phyloP scores from a whole-genome alignment of 768 basidiomycete species.

The Boletellus ananiceps region DNA sequence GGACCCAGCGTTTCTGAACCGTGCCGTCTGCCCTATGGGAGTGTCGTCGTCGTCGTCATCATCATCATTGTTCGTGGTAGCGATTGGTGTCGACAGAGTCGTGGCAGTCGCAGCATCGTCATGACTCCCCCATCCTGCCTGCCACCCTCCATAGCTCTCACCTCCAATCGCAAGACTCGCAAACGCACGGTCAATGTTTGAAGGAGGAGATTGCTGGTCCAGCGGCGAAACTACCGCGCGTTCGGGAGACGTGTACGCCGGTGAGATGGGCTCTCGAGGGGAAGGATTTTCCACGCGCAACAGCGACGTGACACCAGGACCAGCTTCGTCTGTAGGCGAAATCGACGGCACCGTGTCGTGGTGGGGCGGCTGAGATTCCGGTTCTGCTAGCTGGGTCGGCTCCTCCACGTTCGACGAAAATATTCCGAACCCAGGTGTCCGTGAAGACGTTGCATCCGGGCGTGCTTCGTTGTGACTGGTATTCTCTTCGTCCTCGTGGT shows the following conservation, averaged over 20 bases:
- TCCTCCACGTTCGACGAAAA: conserved; percentile 21
- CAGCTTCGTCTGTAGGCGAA: conserved; percentile 30
- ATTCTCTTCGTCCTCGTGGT: conserved; percentile 28
- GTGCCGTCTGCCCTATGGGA: conserved; percentile 50
- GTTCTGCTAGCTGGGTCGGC: conserved; percentile 10
- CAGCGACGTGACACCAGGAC: conserved; percentile 10
- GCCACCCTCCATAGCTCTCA: conserved; percentile 50
- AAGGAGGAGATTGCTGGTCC: conserved; percentile 21
- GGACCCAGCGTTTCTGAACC: conserved; percentile 28
- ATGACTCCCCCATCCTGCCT: conserved; percentile 41
- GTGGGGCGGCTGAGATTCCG: conserved; percentile 13
- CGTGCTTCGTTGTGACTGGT: conserved; percentile 11
- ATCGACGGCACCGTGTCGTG: conserved; percentile 31
- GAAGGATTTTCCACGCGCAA: conserved; percentile 13
- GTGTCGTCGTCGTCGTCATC: conserved; percentile 68
- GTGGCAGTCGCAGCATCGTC: conserved; percentile 20
- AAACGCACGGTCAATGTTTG: conserved; percentile 30
- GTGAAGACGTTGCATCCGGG: conserved; percentile 11
- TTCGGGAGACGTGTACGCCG: conserved; percentile 19
- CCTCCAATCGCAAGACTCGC: conserved; percentile 46
- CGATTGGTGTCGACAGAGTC: conserved; percentile 19
- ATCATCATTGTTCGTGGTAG: conserved; percentile 31
- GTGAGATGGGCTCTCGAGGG: conserved; percentile 11
- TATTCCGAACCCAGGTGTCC: conserved; percentile 50
- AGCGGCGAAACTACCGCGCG: conserved; percentile 29